These are phyloP conservation scores for Phoenix dactylifera DNA, from an alignment of 176 grass and related monocot species.

Conservation along the genomic window DNA sequence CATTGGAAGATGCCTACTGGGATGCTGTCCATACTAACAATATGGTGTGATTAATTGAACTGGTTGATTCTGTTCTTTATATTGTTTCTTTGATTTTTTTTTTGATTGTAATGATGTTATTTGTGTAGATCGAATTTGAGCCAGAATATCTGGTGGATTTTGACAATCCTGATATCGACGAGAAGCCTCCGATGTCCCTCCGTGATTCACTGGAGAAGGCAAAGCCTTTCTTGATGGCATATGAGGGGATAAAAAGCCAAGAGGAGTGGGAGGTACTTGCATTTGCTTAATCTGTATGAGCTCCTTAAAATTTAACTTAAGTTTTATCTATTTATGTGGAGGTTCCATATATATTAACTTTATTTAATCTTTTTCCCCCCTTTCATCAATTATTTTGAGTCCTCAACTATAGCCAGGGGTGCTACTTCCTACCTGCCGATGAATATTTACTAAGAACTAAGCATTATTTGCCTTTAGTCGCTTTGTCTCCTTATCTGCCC, in stretches of 20 bases:
- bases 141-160: conserved; percentile 63
- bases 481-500: not conserved
- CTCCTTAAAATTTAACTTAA: no score
- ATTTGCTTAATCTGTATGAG: no score
- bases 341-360: no score
- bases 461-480: not conserved
- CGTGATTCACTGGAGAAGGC: conserved; percentile 55
- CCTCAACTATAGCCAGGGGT: no score
- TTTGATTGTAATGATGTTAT: conserved; percentile 10
- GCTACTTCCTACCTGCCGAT: no score
- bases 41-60: conserved; percentile 30
- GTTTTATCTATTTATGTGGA: no score
- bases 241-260: conserved; percentile 65
- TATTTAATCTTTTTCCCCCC: no score
- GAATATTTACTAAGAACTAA: not conserved
- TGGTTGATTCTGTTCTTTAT: not conserved
- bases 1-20: conserved; percentile 17
- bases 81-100: conserved; percentile 7
- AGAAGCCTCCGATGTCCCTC: conserved; percentile 81
- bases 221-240: conserved; percentile 80
- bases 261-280: conserved; percentile 80
- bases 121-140: conserved; percentile 74
- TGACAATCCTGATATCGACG: conserved; percentile 64
- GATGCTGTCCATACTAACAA: conserved; percentile 54
- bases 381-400: no score